phyloP scores from a whole-genome alignment of 805 yeast genomes.

The Tetrapisispora phaffii region DNA sequence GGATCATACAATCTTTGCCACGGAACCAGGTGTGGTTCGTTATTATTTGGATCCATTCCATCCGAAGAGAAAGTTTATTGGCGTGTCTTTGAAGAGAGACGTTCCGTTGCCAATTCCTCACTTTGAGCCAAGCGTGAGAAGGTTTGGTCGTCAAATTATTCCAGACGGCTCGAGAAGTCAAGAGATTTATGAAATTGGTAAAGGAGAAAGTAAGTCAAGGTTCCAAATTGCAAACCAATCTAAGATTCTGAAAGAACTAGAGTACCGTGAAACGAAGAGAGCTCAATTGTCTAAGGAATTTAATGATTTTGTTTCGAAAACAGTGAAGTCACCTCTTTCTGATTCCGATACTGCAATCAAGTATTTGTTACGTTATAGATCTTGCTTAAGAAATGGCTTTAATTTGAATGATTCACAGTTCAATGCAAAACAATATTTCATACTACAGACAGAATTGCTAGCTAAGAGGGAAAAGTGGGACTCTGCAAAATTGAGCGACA shows the following conservation, averaged over 20 bases:
- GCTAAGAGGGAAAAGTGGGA: slow-evolving; percentile 31
- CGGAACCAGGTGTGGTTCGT: slow-evolving; percentile 87
- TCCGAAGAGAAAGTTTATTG: slow-evolving; percentile 82
- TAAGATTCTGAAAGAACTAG: slow-evolving; percentile 34
- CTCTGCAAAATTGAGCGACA: slow-evolving; percentile 21
- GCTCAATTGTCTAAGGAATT: slow-evolving; percentile 25
- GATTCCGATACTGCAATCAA: slow-evolving; percentile 33
- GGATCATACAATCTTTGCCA: slow-evolving; percentile 86
- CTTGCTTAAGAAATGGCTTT: slow-evolving; percentile 51
- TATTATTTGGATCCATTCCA: slow-evolving; percentile 94
- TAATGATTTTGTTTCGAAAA: slow-evolving; percentile 16
- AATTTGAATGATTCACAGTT: slow-evolving; percentile 44
- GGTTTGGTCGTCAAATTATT: slow-evolving; percentile 70
- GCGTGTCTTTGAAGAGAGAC: slow-evolving; percentile 64
- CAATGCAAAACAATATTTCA: slow-evolving; percentile 44
- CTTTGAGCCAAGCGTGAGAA: slow-evolving; percentile 76
- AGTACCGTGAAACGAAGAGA: slow-evolving; percentile 36
- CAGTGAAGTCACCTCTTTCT: slow-evolving; percentile 16
- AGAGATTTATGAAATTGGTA: slow-evolving; percentile 44
- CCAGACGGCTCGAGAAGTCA: slow-evolving; percentile 9
- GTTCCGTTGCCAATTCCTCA: slow-evolving; percentile 75
- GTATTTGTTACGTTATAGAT: slow-evolving; percentile 47
- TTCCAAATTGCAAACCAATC: slow-evolving; percentile 54
- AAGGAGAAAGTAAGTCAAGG: slow-evolving; percentile 48
- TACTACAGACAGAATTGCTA: slow-evolving; percentile 36